Conservation (phyloP, 768 basidiomycete genomes). For the Gloeopeniophorella convolvens region DNA sequence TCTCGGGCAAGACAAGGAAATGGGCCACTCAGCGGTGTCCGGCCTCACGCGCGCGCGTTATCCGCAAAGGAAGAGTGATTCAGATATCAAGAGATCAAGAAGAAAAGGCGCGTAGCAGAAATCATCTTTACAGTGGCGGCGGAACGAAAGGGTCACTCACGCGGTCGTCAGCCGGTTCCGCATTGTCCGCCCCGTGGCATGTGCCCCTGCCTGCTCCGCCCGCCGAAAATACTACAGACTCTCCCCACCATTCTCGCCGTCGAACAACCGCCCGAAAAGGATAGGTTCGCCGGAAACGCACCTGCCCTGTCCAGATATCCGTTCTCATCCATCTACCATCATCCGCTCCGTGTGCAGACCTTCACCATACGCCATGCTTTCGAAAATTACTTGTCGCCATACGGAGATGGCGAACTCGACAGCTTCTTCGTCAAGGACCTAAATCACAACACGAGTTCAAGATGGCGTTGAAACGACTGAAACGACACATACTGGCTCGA, state of each 20-base stretch:
- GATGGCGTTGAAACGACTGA: background rate
- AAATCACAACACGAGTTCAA: background rate
- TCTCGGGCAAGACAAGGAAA: constrained; percentile 9
- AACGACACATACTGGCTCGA: constrained; percentile 71
- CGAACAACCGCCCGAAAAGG: constrained; percentile 2
- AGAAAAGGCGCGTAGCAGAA: constrained; percentile 13
- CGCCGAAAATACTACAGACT: constrained; percentile 11
- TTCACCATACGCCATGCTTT: constrained; percentile 90
- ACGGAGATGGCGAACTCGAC: constrained; percentile 66
- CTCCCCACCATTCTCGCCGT: constrained; percentile 3
- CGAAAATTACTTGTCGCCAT: constrained; percentile 92
- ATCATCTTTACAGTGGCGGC: constrained; percentile 18
- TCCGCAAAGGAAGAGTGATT: constrained; percentile 12
- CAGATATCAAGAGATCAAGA: constrained; percentile 18
- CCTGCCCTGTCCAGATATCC: constrained; percentile 17
- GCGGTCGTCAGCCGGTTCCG: constrained; percentile 7
- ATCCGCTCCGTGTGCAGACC: constrained; percentile 82
- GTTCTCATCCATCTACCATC: constrained; percentile 56
- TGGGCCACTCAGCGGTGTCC: constrained; percentile 16
- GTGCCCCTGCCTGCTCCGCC: constrained; percentile 4
- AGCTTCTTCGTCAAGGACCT: constrained; percentile 95
- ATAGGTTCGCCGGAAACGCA: constrained; percentile 18
- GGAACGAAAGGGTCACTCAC: constrained; percentile 14
- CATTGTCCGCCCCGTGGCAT: constrained; percentile 3
- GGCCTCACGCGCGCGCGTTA: constrained; percentile 2